These are phyloP conservation scores for Fusarium keratoplasticum DNA, from an alignment of 2,329 filamentous ascomycete species.

Conservation along the genomic window DNA sequence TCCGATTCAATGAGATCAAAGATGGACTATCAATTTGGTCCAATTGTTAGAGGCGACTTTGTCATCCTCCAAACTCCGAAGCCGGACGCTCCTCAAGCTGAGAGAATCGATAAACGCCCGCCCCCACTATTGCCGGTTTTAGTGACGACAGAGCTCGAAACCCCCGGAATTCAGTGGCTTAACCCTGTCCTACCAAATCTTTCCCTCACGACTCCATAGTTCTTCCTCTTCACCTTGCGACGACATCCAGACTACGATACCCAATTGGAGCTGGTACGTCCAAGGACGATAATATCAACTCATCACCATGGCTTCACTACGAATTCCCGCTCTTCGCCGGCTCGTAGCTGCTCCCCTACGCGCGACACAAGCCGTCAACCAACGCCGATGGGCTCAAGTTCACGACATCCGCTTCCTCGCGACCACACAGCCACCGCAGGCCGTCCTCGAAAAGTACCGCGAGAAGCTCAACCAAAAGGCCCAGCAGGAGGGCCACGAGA, in stretches of 20 bases:
- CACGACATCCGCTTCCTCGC: constrained; percentile 92
- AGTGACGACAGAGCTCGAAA: constrained; percentile 36
- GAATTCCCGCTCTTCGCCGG: constrained; percentile 61
- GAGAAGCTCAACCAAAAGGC: constrained; percentile 88
- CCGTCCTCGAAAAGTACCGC: constrained; percentile 85
- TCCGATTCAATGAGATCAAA: neutral
- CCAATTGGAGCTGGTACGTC: constrained; percentile 12
- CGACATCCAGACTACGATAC: neutral
- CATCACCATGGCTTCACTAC: constrained; percentile 60
- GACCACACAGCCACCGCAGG: constrained; percentile 76
- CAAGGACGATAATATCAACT: neutral
- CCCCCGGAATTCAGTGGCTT: constrained; percentile 28
- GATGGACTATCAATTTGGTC: constrained; percentile 30
- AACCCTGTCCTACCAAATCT: constrained; percentile 23
- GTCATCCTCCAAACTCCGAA: constrained; percentile 44
- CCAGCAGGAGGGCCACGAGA: constrained; percentile 74
- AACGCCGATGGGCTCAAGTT: constrained; percentile 90
- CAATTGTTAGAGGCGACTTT: constrained; percentile 40
- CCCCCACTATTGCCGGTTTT: constrained; percentile 33
- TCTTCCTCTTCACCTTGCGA: neutral
- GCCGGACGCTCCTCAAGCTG: constrained; percentile 32
- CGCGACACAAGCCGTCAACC: constrained; percentile 56
- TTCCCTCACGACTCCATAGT: constrained; percentile 10
- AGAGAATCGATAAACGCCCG: constrained; percentile 1
- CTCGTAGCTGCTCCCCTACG: constrained; percentile 51